phyloP scores from a whole-genome alignment of 352 stramenopile genomes.

The Globisporangium canariense region DNA sequence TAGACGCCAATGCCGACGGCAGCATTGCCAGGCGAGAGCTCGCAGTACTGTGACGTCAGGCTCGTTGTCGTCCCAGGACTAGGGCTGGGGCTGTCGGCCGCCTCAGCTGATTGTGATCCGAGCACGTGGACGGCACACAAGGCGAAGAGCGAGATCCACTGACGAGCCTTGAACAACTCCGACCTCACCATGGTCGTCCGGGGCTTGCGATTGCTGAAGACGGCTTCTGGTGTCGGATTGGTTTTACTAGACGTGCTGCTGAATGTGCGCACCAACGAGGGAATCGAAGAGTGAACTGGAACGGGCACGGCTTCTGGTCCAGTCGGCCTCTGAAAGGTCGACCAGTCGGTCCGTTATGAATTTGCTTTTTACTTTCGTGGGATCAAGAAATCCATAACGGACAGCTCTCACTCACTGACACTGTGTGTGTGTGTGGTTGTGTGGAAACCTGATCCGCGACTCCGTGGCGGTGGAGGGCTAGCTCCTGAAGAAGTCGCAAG shows the following conservation, averaged over 20 bases:
- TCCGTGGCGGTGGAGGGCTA: too few species aligned
- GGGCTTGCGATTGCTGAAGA: background rate
- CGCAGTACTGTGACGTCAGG: background rate
- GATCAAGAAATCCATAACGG: background rate
- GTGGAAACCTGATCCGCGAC: too few species aligned
- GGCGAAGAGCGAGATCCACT: background rate
- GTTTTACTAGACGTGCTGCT: background rate
- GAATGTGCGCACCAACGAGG: background rate
- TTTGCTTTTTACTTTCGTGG: background rate
- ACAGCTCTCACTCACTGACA: background rate
- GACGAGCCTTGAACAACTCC: background rate
- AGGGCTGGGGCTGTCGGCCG: background rate
- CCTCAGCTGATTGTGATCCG: background rate
- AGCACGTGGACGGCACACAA: background rate
- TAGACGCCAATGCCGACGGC: background rate
- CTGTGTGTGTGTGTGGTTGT: too few species aligned
- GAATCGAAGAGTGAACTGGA: constrained; percentile 1
- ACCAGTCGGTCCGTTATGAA: background rate
- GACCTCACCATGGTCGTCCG: background rate
- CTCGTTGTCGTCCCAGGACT: background rate
- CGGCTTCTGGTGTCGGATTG: background rate
- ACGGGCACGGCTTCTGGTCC: too few species aligned
- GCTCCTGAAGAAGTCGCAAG: too few species aligned
- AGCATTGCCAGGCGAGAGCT: background rate
- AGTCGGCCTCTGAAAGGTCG: background rate